Base-by-base conservation (phyloP, 306 rosid species). In the Vigna angularis region DNA sequence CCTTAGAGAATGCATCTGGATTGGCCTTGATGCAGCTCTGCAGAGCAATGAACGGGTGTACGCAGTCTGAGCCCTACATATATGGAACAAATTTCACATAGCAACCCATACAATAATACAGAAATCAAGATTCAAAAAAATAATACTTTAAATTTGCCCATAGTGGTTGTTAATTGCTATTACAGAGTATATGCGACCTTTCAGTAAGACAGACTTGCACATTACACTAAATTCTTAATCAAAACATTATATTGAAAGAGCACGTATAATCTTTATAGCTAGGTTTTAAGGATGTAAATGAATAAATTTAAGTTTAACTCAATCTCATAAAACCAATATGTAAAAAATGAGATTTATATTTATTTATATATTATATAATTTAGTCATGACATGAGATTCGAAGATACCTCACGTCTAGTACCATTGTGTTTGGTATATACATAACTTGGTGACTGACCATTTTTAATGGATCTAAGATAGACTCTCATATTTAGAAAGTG, bases 1-100 rank as follows among this genome's bases (percentile, higher is more conserved):
- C 91, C 73, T 87, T 83, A 13, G 98, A 88, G 80, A 94, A 94
- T 9, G 95, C 93, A 80, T 87, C 45, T 45, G 98, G 98, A 78
- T 95, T 85, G 74, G 91, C 91, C 86, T 91, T 95, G 82, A 95
- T 92, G 86, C 97, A 95, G 68, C 85, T 89, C 88, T 95, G 98
- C 85, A 95, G 83, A 58, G 90, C 89, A 66, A 95, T 87, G 73
- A 95, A 92, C 32, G 97, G 96, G 72, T 83, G 86, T 79, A 92
- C 95, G 62, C 98, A 95, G 84, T 90, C 98, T 26, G 98, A 95
- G 55, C 98, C 98, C 95, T 94, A 24, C 76, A 81, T 78, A 76
- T 85, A 18, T 61, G 75, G 64, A 12, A 66, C 63, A 66, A 61
- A n/a, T 24, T 44, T 59, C 17, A 73, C 42, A 47, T 64, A 58